These are phyloP conservation scores for Phytophthora colocasiae DNA, from an alignment of 352 stramenopile genomes.

Conservation along the genomic window DNA sequence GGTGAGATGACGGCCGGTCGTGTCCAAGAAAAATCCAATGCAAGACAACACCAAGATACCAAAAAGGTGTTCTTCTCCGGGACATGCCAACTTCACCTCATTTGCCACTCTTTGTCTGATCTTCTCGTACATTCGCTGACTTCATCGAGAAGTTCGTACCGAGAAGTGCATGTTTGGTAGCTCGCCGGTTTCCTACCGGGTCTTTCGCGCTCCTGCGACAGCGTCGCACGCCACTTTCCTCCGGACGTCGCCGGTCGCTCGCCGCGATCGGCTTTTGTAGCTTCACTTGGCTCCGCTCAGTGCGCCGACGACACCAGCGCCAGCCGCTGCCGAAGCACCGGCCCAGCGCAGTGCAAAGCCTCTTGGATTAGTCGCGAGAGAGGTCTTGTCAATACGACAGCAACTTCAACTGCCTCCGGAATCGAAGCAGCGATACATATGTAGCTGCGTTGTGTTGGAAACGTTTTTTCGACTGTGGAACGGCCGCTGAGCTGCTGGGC, in stretches of 20 bases:
- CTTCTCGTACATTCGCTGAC: background rate
- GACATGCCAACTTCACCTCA: constrained; percentile 1
- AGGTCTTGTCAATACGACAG: constrained; percentile 22
- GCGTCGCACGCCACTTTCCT: constrained; percentile 25
- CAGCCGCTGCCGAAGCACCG: constrained; percentile 11
- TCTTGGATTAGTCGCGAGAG: constrained; percentile 27
- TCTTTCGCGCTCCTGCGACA: constrained; percentile 27
- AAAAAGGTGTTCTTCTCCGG: background rate
- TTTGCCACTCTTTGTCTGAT: background rate
- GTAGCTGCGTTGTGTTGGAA: too few relatives aligned
- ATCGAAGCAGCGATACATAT: background rate
- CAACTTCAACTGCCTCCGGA: constrained; percentile 30
- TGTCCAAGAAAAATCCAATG: constrained; percentile 10
- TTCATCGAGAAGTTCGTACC: background rate
- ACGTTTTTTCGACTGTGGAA: too few relatives aligned
- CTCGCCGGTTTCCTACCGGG: background rate
- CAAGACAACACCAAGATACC: too few relatives aligned
- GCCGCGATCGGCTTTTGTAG: background rate
- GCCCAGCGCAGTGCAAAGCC: constrained; percentile 12
- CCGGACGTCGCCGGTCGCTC: constrained; percentile 3
- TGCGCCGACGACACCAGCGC: background rate
- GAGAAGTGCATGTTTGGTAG: background rate
- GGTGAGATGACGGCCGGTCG: background rate
- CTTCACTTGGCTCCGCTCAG: background rate
- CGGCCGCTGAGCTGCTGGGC: too few relatives aligned